These are phyloP conservation scores for Picea sitchensis DNA, from an alignment of 75 land plant genomes.

Conservation along the genomic window DNA sequence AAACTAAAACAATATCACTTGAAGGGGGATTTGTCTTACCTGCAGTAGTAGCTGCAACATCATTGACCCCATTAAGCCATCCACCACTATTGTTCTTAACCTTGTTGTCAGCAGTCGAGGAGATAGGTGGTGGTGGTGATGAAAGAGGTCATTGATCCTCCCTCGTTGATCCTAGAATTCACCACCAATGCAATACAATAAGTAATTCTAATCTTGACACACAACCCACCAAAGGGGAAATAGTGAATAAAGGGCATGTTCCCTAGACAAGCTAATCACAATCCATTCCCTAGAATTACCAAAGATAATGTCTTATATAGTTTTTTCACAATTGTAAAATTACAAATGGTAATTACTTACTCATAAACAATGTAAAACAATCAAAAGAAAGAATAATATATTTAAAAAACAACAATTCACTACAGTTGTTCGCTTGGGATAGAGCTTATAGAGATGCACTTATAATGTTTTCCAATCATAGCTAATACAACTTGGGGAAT, in stretches of 20 bases:
- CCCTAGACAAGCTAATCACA: slow-evolving; percentile 81
- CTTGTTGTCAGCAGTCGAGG: slow-evolving; percentile 67
- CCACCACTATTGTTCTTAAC: slow-evolving; percentile 75
- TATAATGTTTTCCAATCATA: slow-evolving; percentile 63
- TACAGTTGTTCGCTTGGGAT: slow-evolving; percentile 81
- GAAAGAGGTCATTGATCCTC: slow-evolving; percentile 24
- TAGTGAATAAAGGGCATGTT: slow-evolving; percentile 74
- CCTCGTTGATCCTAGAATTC: slow-evolving; percentile 30
- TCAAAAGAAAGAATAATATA: background rate
- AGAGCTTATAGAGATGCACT: slow-evolving; percentile 89
- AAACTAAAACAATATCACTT: slow-evolving; percentile 78
- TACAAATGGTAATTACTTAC: background rate
- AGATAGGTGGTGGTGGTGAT: slow-evolving; percentile 61
- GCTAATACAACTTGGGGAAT: slow-evolving; percentile 27
- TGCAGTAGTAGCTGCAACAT: slow-evolving; percentile 74
- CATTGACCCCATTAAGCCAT: slow-evolving; percentile 73
- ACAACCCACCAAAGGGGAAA: slow-evolving; percentile 85
- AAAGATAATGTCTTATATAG: slow-evolving; percentile 89
- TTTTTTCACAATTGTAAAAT: slow-evolving; percentile 31
- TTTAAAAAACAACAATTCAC: slow-evolving; percentile 36
- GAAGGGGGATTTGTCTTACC: slow-evolving; percentile 43
- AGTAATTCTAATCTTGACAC: slow-evolving; percentile 29
- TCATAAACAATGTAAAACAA: background rate
- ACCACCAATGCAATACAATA: slow-evolving; percentile 40
- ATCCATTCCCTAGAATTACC: slow-evolving; percentile 87